Percentiles rank a stretch among this genome's conserved stretches.
phyloP scores from a whole-genome alignment of 2,329 filamentous ascomycete species.

The Rhynchosporium graminicola region DNA sequence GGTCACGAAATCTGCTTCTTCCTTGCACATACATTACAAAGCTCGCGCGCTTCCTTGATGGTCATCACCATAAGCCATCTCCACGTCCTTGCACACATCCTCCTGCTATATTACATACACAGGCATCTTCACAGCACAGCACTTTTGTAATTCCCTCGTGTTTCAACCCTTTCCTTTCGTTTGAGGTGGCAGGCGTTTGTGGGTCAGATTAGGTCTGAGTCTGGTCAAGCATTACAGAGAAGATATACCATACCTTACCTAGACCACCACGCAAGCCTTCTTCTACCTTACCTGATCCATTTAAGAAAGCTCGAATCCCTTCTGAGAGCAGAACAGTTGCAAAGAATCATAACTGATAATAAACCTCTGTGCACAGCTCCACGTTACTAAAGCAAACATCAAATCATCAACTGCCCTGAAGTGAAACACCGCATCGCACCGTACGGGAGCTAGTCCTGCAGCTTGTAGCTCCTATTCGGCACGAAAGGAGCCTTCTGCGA shows the following conservation, averaged over 20 bases:
- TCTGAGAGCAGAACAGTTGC: neutral
- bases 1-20: conserved; percentile 4
- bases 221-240: conserved; percentile 1
- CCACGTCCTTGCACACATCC: conserved; percentile 14
- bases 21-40: conserved; percentile 6
- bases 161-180: conserved; percentile 2
- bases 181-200: neutral
- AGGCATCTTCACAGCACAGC: no score
- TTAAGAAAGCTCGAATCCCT: neutral
- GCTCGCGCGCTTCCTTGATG: conserved; percentile 12
- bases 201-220: neutral
- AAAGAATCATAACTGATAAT: conserved; percentile 40
- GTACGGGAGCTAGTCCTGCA: no score
- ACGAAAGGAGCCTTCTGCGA: neutral
- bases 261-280: conserved; percentile 18
- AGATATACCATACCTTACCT: conserved; percentile 11
- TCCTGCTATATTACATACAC: conserved; percentile 10
- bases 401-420: conserved; percentile 24
- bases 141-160: no score
- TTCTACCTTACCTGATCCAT: neutral
- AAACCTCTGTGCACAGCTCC: conserved; percentile 34
- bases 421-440: conserved; percentile 23
- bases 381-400: conserved; percentile 28
- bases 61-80: conserved; percentile 18
- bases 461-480: neutral